Conservation (phyloP, 768 basidiomycete species). For the Lactifluus rugatus region DNA sequence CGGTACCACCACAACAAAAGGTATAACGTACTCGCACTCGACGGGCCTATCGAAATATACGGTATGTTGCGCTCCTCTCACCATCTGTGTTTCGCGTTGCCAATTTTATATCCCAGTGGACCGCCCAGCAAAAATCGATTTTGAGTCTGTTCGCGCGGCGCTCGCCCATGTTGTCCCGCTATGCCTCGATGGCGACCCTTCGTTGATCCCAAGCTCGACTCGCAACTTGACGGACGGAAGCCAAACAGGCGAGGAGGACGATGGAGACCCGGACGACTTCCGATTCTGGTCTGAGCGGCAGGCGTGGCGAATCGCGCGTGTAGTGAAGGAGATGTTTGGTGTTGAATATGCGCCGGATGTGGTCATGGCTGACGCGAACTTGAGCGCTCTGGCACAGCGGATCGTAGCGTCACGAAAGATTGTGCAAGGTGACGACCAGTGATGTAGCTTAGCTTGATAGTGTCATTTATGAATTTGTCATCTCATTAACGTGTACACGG, state of each 20-base stretch:
- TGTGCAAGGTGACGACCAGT: neutral
- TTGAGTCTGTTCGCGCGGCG: constrained; percentile 51
- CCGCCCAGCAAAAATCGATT: constrained; percentile 53
- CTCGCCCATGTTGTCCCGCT: constrained; percentile 74
- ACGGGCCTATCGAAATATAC: constrained; percentile 81
- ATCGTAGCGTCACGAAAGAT: constrained; percentile 66
- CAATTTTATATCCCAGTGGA: constrained; percentile 41
- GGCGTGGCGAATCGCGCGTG: constrained; percentile 77
- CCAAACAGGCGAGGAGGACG: constrained; percentile 24
- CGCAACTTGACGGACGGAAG: constrained; percentile 17
- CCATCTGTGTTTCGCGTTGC: neutral
- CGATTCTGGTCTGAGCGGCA: constrained; percentile 87
- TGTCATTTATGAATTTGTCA: neutral
- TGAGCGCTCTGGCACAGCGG: constrained; percentile 73
- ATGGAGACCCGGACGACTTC: constrained; percentile 84
- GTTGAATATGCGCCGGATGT: constrained; percentile 89
- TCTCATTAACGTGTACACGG: neutral
- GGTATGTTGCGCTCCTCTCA: constrained; percentile 40
- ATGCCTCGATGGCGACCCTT: constrained; percentile 80
- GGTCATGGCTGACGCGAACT: constrained; percentile 87
- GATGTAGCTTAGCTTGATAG: too few relatives aligned
- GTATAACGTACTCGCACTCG: constrained; percentile 86
- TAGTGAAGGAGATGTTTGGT: constrained; percentile 71
- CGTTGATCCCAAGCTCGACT: constrained; percentile 55
- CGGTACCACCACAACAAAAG: constrained; percentile 95